These are phyloP conservation scores for Gelatoporia subvermispora DNA, from an alignment of 768 basidiomycete species.

Conservation along the genomic window DNA sequence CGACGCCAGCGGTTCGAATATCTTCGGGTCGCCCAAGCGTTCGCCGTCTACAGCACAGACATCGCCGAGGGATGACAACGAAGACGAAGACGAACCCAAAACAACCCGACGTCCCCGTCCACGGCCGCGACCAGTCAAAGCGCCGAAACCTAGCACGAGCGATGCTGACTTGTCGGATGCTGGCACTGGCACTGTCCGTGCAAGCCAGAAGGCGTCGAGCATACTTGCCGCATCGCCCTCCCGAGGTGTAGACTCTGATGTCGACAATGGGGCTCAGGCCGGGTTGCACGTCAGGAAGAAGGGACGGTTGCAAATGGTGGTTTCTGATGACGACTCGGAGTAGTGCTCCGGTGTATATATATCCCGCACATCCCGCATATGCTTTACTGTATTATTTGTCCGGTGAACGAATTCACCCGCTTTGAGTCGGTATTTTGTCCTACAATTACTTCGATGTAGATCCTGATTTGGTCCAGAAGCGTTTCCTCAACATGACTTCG, in stretches of 20 bases:
- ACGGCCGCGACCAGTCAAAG: constrained; percentile 26
- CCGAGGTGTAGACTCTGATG: not conserved
- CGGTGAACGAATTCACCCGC: not conserved
- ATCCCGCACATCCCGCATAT: too few relatives aligned
- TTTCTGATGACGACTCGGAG: constrained; percentile 7
- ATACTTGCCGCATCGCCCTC: not conserved
- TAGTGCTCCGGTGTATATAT: not conserved
- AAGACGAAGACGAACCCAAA: constrained; percentile 8
- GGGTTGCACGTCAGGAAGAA: constrained; percentile 13
- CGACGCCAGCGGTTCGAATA: constrained; percentile 21
- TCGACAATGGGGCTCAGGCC: not conserved
- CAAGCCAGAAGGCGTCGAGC: not conserved
- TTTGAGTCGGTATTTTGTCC: too few relatives aligned
- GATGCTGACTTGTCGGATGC: too few relatives aligned
- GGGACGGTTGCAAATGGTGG: constrained; percentile 1
- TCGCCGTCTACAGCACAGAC: constrained; percentile 12
- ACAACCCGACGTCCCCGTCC: constrained; percentile 36
- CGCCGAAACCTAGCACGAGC: not conserved
- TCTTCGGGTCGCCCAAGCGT: constrained; percentile 15
- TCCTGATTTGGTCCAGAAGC: too few relatives aligned
- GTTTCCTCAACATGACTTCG: too few relatives aligned
- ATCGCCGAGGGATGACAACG: constrained; percentile 6
- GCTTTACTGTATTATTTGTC: not conserved
- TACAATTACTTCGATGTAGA: too few relatives aligned
- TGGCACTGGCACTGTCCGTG: too few relatives aligned